Percentiles rank a stretch among this genome's conserved stretches.
phyloP scores from a whole-genome alignment of 163 green algal genomes.

The Volvox carteri region DNA sequence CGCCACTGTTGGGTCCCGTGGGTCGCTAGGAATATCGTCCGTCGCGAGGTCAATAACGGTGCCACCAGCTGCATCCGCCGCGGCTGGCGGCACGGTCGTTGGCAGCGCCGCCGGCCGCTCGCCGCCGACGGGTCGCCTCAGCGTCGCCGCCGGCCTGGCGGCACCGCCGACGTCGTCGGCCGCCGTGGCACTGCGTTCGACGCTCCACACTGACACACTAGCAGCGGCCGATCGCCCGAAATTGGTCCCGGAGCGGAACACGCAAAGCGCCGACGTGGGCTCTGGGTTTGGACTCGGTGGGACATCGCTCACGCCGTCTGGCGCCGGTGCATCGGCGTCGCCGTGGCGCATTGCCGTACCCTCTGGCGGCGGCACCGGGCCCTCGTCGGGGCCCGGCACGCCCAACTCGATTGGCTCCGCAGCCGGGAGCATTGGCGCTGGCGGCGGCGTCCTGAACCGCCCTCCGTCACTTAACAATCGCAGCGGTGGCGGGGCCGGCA shows the following conservation, averaged over 20 bases:
- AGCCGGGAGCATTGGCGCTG: neutral
- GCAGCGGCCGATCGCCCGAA: constrained; percentile 54
- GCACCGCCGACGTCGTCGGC: neutral
- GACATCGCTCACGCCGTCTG: neutral
- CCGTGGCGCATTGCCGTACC: constrained; percentile 40
- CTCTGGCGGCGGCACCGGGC: neutral
- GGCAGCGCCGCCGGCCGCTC: constrained; percentile 44
- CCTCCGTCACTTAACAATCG: neutral
- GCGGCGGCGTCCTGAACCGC: neutral
- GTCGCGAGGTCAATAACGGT: constrained; percentile 23
- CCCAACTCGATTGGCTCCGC: constrained; percentile 2
- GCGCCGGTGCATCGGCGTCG: neutral
- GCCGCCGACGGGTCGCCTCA: constrained; percentile 39
- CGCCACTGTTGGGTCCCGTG: neutral
- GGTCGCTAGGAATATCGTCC: neutral
- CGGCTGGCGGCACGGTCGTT: constrained; percentile 3
- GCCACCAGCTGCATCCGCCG: too few species aligned
- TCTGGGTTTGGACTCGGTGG: constrained; percentile 10
- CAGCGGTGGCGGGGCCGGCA: neutral
- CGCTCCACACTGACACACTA: constrained; percentile 70
- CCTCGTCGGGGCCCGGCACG: constrained; percentile 10
- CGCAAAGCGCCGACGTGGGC: constrained; percentile 53
- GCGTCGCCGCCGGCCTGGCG: constrained; percentile 27
- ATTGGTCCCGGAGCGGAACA: constrained; percentile 55
- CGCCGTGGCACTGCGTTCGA: constrained; percentile 57